These are phyloP conservation scores for Cadophora malorum DNA, from an alignment of 2,329 filamentous ascomycete species.

Conservation along the genomic window DNA sequence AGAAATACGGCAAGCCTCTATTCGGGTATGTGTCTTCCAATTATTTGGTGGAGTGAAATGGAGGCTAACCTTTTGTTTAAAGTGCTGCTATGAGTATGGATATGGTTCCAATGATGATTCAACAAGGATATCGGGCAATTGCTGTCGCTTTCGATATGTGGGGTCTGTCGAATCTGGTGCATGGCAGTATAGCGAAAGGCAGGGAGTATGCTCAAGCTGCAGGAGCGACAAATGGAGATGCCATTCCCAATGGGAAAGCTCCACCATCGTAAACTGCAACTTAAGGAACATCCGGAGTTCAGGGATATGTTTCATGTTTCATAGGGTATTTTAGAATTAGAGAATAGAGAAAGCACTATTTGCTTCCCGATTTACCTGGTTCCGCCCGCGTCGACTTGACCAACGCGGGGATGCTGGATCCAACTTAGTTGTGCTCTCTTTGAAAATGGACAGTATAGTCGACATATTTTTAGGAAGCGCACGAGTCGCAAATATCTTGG, in stretches of 20 bases:
- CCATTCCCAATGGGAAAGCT: neutral
- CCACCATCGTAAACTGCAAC: neutral
- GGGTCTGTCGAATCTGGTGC: slow-evolving; percentile 23
- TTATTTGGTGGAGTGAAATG: no score
- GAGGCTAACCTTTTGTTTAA: neutral
- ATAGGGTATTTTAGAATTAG: neutral
- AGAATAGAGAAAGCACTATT: neutral
- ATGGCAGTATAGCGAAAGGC: slow-evolving; percentile 15
- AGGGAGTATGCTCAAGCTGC: slow-evolving; percentile 19
- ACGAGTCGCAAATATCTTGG: no score
- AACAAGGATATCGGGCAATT: slow-evolving; percentile 18
- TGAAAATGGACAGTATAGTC: no score
- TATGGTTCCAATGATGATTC: slow-evolving; percentile 22
- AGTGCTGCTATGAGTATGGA: slow-evolving; percentile 19
- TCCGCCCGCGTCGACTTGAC: no score
- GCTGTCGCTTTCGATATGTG: slow-evolving; percentile 21
- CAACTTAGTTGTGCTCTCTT: no score
- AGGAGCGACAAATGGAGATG: neutral
- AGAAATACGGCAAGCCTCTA: slow-evolving; percentile 22
- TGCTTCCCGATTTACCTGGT: no score
- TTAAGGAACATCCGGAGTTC: neutral
- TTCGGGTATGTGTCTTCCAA: slow-evolving; percentile 11
- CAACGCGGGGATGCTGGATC: no score
- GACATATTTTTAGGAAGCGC: no score
- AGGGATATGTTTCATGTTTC: neutral